Evolutionary conservation across 2,329 filamentous ascomycete species (phyloP), one percentile per base, ranked within the genome.

Genomic region (Immersiporthe knoxdaviesiana): DNA sequence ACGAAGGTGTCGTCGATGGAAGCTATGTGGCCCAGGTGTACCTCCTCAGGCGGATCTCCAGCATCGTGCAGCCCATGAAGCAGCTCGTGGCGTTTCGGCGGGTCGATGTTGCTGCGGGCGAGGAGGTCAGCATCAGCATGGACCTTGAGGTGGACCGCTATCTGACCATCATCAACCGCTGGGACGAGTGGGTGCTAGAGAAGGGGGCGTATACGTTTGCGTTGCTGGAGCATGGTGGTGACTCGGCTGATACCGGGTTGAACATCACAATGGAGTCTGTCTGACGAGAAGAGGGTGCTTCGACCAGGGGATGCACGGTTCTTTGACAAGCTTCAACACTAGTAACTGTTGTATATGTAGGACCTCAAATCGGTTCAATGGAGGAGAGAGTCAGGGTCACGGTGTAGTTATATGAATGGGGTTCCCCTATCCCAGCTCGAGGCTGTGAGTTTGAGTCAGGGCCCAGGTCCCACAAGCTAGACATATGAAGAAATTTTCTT

Each of bases 31-130:
- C 76, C 39, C 80, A 83, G 67, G 76, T 82, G 4, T 84, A 84
- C 68, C 73, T 79, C 6, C 73, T 84, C 4, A 75, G 76, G 35
- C 79, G 81, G 1, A 74, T 81, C 0, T 80, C 78, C 1, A 76
- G 77, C 2, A 79, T 82, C 24, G 78, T 80, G 18, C 81, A 81
- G 70, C 80, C 82, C 0, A 76, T 81, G 1, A 80, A 77, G 68
- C 82, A 84, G 71, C 77, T 84, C 5, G 78, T 83, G 6, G 79
- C 81, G 11, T 83, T 84, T 68, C 70, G 75, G 39, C 74, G 81
- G 1, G 76, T 81, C 1, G 80, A 83, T 67, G 70, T 84, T 18
- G 74, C 73, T 0, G 70, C 75, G 0, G 78, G 78, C 2, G 75
- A 81, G 62, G 75, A 75, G 54, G 72, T 54, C 4, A 73, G 50